Percentiles rank a stretch among this genome's conserved stretches.
phyloP scores from a whole-genome alignment of 192 early-diverging fungal genomes.

The Pecoramyces ruminantium region DNA sequence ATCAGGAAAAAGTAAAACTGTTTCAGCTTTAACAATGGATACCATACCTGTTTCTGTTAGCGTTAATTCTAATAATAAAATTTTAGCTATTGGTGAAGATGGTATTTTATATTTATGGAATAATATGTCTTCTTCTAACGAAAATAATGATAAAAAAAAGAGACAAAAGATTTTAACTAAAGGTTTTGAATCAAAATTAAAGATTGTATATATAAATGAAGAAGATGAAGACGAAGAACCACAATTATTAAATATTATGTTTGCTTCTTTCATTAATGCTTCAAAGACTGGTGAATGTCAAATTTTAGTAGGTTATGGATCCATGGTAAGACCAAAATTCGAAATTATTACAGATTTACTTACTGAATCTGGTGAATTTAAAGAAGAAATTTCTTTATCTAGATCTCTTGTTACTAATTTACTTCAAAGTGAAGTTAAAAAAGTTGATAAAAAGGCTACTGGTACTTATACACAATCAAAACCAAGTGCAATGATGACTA shows the following conservation, averaged over 20 bases:
- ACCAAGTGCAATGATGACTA: neutral
- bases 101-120: neutral
- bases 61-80: neutral
- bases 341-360: neutral
- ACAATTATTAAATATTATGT: neutral
- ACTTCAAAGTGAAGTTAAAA: neutral
- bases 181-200: neutral
- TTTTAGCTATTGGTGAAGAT: neutral
- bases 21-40: neutral
- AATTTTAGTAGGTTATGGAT: neutral
- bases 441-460: neutral
- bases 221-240: neutral
- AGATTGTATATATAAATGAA: neutral
- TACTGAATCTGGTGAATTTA: neutral
- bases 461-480: neutral
- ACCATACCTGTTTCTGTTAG: neutral
- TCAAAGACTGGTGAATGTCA: neutral
- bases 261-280: neutral
- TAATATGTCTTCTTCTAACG: neutral
- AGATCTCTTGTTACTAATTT: neutral
- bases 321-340: neutral
- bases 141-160: neutral
- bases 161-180: neutral
- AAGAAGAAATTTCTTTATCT: neutral
- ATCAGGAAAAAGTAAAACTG: neutral